Conservation (phyloP, 257 asterid species). For the Gardenia jasminoides region DNA sequence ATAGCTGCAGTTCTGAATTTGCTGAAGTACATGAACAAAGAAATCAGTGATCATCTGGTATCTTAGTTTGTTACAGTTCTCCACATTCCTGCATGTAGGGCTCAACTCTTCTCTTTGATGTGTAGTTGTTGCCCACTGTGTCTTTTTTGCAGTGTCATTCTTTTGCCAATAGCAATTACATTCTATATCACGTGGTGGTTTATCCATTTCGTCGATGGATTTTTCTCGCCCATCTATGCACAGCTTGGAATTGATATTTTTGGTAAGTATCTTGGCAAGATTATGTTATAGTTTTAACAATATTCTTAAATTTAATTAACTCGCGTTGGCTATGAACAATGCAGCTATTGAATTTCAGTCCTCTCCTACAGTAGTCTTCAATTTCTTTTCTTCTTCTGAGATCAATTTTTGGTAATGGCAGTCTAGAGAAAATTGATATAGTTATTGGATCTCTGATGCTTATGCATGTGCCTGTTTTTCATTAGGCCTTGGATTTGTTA, state of each 20-base stretch:
- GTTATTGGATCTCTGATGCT: not conserved
- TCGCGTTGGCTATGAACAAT: not conserved
- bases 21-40: not conserved
- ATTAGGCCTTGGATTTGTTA: constrained; percentile 45
- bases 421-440: not conserved
- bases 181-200: constrained; percentile 54
- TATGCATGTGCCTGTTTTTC: constrained; percentile 1
- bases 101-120: not conserved
- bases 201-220: constrained; percentile 48
- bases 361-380: too few species aligned
- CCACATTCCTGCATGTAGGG: not conserved
- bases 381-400: not conserved
- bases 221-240: constrained; percentile 43
- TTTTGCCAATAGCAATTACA: constrained; percentile 45
- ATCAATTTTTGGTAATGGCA: not conserved
- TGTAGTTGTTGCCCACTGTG: constrained; percentile 14
- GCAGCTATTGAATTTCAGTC: not conserved
- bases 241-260: constrained; percentile 45
- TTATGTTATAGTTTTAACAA: not conserved
- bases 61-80: not conserved
- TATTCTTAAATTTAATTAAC: not conserved
- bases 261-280: constrained; percentile 26
- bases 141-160: constrained; percentile 42
- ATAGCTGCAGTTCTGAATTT: not conserved
- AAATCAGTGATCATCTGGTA: not conserved